Conservation (phyloP, 768 basidiomycete species). For the Flagelloscypha sp. region DNA sequence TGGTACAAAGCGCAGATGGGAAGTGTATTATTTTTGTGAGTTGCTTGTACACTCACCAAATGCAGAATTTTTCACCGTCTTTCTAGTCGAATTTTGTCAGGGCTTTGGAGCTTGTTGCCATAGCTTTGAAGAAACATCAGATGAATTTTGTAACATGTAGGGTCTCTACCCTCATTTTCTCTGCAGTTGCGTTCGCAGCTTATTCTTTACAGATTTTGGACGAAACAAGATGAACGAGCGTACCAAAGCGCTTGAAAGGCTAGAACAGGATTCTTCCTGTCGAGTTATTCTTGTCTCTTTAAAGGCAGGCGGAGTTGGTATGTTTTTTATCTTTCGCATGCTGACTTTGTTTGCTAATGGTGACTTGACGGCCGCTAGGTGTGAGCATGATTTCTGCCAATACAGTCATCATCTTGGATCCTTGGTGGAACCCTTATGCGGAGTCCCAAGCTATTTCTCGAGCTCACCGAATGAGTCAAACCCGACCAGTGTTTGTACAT, state of each 20-base stretch:
- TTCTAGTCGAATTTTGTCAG: no score
- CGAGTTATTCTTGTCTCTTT: constrained; percentile 5
- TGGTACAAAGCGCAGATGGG: no score
- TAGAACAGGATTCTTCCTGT: background rate
- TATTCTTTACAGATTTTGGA: constrained; percentile 3
- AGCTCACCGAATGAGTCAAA: constrained; percentile 7
- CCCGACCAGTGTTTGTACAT: constrained; percentile 5
- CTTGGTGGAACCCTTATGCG: constrained; percentile 3
- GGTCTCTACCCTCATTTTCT: background rate
- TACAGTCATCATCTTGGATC: constrained; percentile 6
- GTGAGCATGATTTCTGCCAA: constrained; percentile 4
- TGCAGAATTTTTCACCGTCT: no score
- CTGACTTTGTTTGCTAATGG: background rate
- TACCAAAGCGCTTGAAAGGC: background rate
- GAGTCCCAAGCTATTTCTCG: constrained; percentile 8
- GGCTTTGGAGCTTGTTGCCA: constrained; percentile 3
- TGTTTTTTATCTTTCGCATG: background rate
- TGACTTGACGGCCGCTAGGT: no score
- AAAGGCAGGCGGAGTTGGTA: constrained; percentile 6
- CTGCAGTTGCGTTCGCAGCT: background rate
- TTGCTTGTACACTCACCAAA: no score
- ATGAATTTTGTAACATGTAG: constrained; percentile 2
- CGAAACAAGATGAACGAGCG: constrained; percentile 1
- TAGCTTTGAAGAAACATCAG: background rate
- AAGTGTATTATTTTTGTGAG: no score